Percentiles rank a stretch among this genome's conserved stretches.
phyloP scores from a whole-genome alignment of 768 basidiomycete species.

The Cyclocybe cylindracea region DNA sequence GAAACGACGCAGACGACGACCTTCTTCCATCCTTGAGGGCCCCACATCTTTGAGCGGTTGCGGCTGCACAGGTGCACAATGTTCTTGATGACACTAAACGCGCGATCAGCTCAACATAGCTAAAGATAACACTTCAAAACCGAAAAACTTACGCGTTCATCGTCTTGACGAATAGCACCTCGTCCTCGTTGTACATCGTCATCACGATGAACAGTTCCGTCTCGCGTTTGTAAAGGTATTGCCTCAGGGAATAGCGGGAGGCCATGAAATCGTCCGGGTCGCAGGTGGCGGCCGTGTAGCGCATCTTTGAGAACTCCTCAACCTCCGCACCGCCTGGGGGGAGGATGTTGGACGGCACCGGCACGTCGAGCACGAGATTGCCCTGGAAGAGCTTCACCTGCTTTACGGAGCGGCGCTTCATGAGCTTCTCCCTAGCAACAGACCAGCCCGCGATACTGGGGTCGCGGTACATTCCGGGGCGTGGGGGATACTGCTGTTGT shows the following conservation, averaged over 20 bases:
- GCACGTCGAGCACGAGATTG: slow-evolving; percentile 83
- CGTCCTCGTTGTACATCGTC: slow-evolving; percentile 97
- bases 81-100: slow-evolving; percentile 78
- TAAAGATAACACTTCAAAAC: background rate
- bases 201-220: slow-evolving; percentile 95
- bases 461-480: slow-evolving; percentile 49
- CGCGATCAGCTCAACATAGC: slow-evolving; percentile 4
- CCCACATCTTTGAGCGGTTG: slow-evolving; percentile 76
- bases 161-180: slow-evolving; percentile 73
- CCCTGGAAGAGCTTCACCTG: slow-evolving; percentile 82
- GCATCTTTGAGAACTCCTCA: slow-evolving; percentile 82
- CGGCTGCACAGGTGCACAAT: slow-evolving; percentile 76
- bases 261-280: slow-evolving; percentile 88
- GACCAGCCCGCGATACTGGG: slow-evolving; percentile 60
- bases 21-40: slow-evolving; percentile 89
- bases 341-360: slow-evolving; percentile 76
- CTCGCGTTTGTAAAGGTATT: slow-evolving; percentile 73
- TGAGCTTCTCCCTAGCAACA: slow-evolving; percentile 73
- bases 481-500: slow-evolving; percentile 62
- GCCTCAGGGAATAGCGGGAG: slow-evolving; percentile 75
- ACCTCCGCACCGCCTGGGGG: slow-evolving; percentile 61
- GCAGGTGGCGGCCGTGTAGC: slow-evolving; percentile 87
- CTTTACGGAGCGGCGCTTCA: slow-evolving; percentile 77
- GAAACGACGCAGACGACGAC: slow-evolving; percentile 87
- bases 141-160: slow-evolving; percentile 73